Conservation (phyloP, 371 early-diverging fungal species). For the Rhizopus microsporus region DNA sequence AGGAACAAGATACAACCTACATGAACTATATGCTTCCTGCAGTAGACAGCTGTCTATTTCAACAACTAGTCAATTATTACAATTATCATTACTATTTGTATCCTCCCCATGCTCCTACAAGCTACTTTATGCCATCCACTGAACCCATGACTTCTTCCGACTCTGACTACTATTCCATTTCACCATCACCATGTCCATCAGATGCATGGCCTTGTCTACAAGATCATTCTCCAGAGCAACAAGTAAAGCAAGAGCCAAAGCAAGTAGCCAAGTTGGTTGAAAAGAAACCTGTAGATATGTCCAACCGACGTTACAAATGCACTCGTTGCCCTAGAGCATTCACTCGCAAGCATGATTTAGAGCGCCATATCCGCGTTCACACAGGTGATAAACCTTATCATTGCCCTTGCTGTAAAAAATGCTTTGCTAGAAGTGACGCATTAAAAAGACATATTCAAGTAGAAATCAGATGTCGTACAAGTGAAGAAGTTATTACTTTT, state of each 20-base stretch:
- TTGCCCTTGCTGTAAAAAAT: constrained; percentile 62
- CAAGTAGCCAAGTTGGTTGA: not conserved
- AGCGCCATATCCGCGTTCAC: constrained; percentile 69
- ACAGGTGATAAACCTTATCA: constrained; percentile 66
- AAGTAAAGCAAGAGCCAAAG: not conserved
- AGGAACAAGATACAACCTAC: too few species aligned
- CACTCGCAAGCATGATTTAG: constrained; percentile 68
- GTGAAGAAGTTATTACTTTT: constrained; percentile 47
- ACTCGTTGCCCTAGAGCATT: constrained; percentile 35
- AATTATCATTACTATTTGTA: too few species aligned
- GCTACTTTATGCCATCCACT: too few species aligned
- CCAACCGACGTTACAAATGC: constrained; percentile 17
- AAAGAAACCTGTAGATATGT: not conserved
- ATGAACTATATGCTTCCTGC: too few species aligned
- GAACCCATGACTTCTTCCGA: not conserved
- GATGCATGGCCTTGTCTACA: not conserved
- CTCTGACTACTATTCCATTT: not conserved
- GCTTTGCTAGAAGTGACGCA: constrained; percentile 72
- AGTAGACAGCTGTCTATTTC: too few species aligned
- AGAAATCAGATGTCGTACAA: constrained; percentile 55
- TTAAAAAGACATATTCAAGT: constrained; percentile 64
- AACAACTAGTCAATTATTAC: too few species aligned
- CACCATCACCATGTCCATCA: not conserved
- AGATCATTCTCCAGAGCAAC: not conserved
- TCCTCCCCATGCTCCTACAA: too few species aligned